Percentiles rank a stretch among this genome's conserved stretches.
Evolutionary conservation across 306 rosid species (phyloP).

Genomic region (Glycine soja): DNA sequence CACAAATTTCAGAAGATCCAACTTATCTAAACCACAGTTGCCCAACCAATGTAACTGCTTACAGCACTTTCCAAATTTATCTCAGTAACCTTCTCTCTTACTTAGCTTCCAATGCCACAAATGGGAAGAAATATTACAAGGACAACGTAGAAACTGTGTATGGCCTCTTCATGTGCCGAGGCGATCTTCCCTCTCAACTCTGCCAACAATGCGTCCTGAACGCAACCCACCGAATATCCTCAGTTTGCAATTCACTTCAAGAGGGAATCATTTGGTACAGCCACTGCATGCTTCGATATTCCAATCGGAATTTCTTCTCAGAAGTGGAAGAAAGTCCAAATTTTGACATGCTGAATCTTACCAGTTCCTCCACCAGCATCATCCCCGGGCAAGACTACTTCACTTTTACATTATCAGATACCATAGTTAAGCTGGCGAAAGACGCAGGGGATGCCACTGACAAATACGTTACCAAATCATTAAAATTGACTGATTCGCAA

Average conservation of each 20-base stretch:
- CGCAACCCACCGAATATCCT: background rate
- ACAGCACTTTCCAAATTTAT: background rate
- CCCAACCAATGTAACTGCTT: background rate
- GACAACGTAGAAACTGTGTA: background rate
- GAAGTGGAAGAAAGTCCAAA: too few relatives aligned
- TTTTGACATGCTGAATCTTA: too few relatives aligned
- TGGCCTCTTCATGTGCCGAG: slow-evolving; percentile 37
- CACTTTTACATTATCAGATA: too few relatives aligned
- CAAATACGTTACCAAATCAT: too few relatives aligned
- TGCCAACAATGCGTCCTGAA: background rate
- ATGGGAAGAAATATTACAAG: background rate
- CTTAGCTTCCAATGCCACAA: slow-evolving; percentile 6
- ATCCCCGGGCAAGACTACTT: too few relatives aligned
- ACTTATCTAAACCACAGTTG: slow-evolving; percentile 2
- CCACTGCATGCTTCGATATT: slow-evolving; percentile 15
- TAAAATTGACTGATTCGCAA: too few relatives aligned
- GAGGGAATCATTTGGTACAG: slow-evolving; percentile 18
- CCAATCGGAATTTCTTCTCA: background rate
- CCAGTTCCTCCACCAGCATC: too few relatives aligned
- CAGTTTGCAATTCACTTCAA: background rate
- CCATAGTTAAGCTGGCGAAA: too few relatives aligned
- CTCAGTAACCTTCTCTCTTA: background rate
- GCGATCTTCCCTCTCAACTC: background rate
- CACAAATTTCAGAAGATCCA: background rate
- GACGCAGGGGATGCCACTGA: too few relatives aligned